Base-by-base conservation (phyloP, 1,284 basidiomycete species). In the Malassezia pachydermatis region DNA sequence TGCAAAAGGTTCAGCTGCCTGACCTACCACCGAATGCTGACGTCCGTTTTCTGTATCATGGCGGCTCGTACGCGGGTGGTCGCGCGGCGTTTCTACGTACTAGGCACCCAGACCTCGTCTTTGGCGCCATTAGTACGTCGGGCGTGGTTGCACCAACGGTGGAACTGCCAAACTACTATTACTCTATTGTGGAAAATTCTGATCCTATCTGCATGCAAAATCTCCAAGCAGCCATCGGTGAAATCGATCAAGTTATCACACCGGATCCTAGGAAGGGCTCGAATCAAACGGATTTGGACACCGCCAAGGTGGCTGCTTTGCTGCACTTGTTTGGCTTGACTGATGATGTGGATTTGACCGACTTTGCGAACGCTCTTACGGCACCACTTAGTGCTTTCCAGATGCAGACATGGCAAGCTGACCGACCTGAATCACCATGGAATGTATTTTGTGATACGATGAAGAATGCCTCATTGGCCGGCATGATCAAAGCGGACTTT, bases 51-150 rank as follows among this genome's bases (percentile, higher is more conserved):
- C 87, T 96, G 57, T 92, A 92, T 73, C 94, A 94, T 63, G 90
- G 92, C 23, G 60, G 65, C n/a, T 65, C 60, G 0, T 90, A 96
- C 65, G 88, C 90, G 5, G 92, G 92, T 41, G 90, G 88, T 4
- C 81, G 90, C 14, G 83, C 88, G 0, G 92, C 92, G 0, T 88
- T 95, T 65, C 88, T 95, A 84, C 81, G 80, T 41, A 46, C 87
- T 25, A 76, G 88, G 9, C 88, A 88, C 64, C 89, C 89, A 0
- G 80, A 92, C 22, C 76, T 90, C 10, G 85, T 90, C 4, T 90
- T 79, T 72, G 92, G 89, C 16, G 84, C 86, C 0, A 92, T 96
- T 56, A 88, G 88, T 1, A 87, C 84, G 7, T 68, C 64, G 10
- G 73, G 66, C 0, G 73, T 73, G 0, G 62, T 67, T 17, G 48